These are phyloP conservation scores for Corniculantispora saksenae DNA, from an alignment of 2,329 filamentous ascomycete species.

Conservation along the genomic window DNA sequence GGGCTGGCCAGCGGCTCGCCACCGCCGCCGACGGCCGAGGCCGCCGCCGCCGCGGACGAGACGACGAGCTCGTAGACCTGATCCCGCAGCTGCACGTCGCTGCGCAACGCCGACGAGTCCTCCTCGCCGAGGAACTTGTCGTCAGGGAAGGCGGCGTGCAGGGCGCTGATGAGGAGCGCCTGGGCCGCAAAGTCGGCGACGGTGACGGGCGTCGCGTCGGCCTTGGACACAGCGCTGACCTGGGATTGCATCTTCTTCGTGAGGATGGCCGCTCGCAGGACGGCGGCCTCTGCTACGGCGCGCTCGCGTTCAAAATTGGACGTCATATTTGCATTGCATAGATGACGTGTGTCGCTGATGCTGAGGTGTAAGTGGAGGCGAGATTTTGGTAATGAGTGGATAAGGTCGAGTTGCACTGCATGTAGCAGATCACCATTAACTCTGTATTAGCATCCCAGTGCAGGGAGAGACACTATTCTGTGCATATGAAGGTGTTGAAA, in stretches of 20 bases:
- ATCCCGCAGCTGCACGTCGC: constrained; percentile 47
- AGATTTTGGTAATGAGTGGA: neutral
- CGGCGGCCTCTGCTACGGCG: constrained; percentile 43
- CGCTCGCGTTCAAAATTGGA: constrained; percentile 32
- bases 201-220: constrained; percentile 61
- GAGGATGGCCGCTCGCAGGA: constrained; percentile 57
- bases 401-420: neutral
- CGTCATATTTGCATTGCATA: constrained; percentile 24
- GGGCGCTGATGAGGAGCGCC: constrained; percentile 58
- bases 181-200: constrained; percentile 66
- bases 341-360: neutral
- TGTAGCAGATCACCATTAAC: too few relatives aligned
- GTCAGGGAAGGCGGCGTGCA: constrained; percentile 53
- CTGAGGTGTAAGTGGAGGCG: constrained; percentile 7
- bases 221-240: constrained; percentile 55
- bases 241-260: constrained; percentile 49
- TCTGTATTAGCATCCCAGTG: too few relatives aligned
- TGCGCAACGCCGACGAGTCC: constrained; percentile 52
- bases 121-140: constrained; percentile 66
- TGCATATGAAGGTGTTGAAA: too few relatives aligned
- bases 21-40: constrained; percentile 11
- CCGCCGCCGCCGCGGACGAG: constrained; percentile 23
- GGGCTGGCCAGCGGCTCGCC: constrained; percentile 38
- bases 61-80: constrained; percentile 58
- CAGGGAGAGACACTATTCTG: too few relatives aligned